A percentile compares a stretch with the other conserved stretches of the same genome.
These are phyloP conservation scores for Beauveria australis DNA, from an alignment of 2,329 filamentous ascomycete species.

Conservation along the genomic window DNA sequence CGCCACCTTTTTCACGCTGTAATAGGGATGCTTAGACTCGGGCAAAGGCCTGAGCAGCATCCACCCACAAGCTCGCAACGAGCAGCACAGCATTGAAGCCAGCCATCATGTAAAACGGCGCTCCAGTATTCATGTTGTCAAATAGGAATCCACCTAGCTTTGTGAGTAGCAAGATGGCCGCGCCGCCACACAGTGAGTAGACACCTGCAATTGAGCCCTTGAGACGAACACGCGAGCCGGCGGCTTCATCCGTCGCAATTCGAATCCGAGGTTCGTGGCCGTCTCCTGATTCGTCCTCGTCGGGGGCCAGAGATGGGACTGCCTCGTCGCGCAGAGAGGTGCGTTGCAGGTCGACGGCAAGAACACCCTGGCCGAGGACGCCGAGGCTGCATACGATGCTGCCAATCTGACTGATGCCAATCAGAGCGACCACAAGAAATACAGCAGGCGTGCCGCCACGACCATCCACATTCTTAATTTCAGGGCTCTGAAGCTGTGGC, in stretches of 20 bases:
- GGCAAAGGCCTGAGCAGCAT: constrained; percentile 34
- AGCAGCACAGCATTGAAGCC: constrained; percentile 72
- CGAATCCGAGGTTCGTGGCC: constrained; percentile 31
- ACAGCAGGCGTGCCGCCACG: constrained; percentile 60
- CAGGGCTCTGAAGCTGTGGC: constrained; percentile 67
- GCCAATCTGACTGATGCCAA: constrained; percentile 91
- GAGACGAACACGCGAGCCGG: constrained; percentile 48
- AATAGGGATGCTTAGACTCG: constrained; percentile 9
- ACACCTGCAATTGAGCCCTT: constrained; percentile 94
- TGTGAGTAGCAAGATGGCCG: constrained; percentile 81
- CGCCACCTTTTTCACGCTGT: not conserved
- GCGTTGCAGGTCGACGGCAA: constrained; percentile 40
- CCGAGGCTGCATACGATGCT: constrained; percentile 95
- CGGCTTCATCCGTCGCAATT: constrained; percentile 22
- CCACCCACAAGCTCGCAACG: constrained; percentile 43
- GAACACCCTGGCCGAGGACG: constrained; percentile 71
- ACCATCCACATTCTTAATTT: constrained; percentile 55
- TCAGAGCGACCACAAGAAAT: constrained; percentile 67
- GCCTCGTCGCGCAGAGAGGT: constrained; percentile 16
- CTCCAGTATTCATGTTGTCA: constrained; percentile 62
- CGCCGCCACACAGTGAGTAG: constrained; percentile 84
- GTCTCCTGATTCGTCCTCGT: constrained; percentile 34
- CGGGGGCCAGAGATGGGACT: constrained; percentile 22
- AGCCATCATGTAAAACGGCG: constrained; percentile 93
- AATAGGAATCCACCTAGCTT: constrained; percentile 86